Evolutionary conservation across 495 filamentous ascomycete genomes (phyloP).

Genomic region (Daldinia grandis): DNA sequence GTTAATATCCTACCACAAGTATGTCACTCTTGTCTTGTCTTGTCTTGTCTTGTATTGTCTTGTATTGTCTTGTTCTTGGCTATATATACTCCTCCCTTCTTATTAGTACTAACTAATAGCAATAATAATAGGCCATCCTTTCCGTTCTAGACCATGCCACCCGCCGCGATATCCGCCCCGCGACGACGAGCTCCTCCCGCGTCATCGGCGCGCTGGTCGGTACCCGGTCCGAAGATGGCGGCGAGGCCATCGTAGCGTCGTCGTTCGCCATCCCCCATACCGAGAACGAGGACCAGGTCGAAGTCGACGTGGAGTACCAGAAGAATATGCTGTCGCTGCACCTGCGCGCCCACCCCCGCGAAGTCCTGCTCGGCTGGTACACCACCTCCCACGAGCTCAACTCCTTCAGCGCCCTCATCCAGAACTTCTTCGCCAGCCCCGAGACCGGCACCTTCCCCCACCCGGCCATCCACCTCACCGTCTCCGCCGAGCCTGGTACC

Average conservation of each 20-base stretch:
- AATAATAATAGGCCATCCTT: constrained; percentile 76
- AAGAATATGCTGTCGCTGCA: constrained; percentile 97
- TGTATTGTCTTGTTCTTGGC: neutral
- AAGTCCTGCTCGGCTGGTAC: constrained; percentile 97
- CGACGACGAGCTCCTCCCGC: constrained; percentile 87
- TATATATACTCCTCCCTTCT: constrained; percentile 67
- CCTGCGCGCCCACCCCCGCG: constrained; percentile 90
- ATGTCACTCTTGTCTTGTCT: constrained; percentile 41
- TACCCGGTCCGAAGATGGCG: constrained; percentile 91
- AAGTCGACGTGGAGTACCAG: constrained; percentile 99
- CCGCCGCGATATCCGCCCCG: constrained; percentile 81
- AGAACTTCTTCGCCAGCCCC: constrained; percentile 98
- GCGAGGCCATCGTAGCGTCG: constrained; percentile 92
- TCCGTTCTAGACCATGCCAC: constrained; percentile 96
- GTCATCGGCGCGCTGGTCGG: constrained; percentile 97
- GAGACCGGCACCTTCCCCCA: constrained; percentile 96
- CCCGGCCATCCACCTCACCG: constrained; percentile 94
- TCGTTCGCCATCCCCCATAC: constrained; percentile 98
- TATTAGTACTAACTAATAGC: neutral
- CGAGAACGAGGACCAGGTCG: constrained; percentile 97
- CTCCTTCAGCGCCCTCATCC: constrained; percentile 96
- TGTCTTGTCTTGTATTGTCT: neutral
- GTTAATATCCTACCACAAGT: constrained; percentile 97
- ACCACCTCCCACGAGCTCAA: constrained; percentile 95
- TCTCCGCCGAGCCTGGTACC: constrained; percentile 84